Percentiles rank a stretch among this genome's conserved stretches.
Conservation (phyloP, 768 basidiomycete species). For the Leccinum ochraceum region DNA sequence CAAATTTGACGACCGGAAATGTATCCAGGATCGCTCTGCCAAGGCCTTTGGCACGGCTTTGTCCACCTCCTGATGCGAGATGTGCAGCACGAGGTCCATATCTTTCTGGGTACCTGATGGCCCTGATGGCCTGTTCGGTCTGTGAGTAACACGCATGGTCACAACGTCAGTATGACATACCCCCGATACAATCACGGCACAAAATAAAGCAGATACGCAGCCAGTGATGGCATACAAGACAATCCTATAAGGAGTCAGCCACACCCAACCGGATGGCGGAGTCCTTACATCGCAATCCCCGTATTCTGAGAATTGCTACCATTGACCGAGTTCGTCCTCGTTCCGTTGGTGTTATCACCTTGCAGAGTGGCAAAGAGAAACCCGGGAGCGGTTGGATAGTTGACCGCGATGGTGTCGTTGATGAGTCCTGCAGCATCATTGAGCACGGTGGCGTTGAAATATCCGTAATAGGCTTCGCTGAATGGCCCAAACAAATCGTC, state of each 20-base stretch:
- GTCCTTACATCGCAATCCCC: conserved; percentile 74
- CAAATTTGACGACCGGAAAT: conserved; percentile 92
- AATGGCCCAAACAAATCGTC: conserved; percentile 59
- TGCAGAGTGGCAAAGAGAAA: conserved; percentile 73
- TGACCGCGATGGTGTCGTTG: conserved; percentile 42
- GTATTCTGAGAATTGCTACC: conserved; percentile 39
- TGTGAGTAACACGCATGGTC: conserved; percentile 1
- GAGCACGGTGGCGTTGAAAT: conserved; percentile 62
- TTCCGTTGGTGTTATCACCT: conserved; percentile 48
- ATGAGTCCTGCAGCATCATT: conserved; percentile 52
- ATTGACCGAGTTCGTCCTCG: conserved; percentile 16
- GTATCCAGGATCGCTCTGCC: conserved; percentile 94
- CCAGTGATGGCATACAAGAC: conserved; percentile 87
- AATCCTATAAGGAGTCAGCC: conserved; percentile 47
- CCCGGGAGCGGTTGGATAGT: conserved; percentile 47
- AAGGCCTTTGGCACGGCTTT: conserved; percentile 80
- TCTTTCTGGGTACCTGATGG: conserved; percentile 85
- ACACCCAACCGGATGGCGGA: conserved; percentile 2
- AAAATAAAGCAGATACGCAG: conserved; percentile 82
- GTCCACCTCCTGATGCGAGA: conserved; percentile 36
- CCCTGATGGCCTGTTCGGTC: conserved; percentile 66
- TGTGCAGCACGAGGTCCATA: conserved; percentile 73
- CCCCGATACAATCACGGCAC: conserved; percentile 82
- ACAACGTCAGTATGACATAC: conserved; percentile 42
- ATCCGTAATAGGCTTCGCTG: conserved; percentile 51